Evolutionary conservation across 805 yeast genomes (phyloP).

Genomic region (Candida loeiensis): DNA sequence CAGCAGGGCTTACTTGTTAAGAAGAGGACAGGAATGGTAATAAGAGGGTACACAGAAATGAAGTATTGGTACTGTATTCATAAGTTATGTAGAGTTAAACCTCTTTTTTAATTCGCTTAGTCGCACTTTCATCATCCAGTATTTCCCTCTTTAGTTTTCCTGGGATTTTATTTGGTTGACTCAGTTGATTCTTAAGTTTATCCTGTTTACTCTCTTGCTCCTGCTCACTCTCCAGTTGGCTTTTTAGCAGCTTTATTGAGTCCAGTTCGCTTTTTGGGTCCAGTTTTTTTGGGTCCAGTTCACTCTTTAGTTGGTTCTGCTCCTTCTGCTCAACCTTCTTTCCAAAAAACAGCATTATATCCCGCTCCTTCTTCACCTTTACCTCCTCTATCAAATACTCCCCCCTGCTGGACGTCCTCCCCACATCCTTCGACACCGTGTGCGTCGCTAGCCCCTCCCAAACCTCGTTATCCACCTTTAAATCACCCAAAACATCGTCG

Average conservation of each 20-base stretch:
- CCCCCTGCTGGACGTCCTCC: slow-evolving; percentile 52
- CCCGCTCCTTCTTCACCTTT: slow-evolving; percentile 16
- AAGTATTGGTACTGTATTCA: too few relatives aligned
- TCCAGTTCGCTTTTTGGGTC: too few relatives aligned
- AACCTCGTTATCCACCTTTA: not conserved
- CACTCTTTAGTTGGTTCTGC: not conserved
- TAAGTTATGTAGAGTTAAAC: too few relatives aligned
- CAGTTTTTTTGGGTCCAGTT: too few relatives aligned
- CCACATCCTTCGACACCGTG: slow-evolving; percentile 60
- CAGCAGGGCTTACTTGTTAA: slow-evolving; percentile 37
- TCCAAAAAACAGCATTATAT: slow-evolving; percentile 27
- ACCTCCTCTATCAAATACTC: slow-evolving; percentile 33
- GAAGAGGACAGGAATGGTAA: not conserved
- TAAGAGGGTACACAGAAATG: too few relatives aligned
- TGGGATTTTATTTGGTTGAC: too few relatives aligned
- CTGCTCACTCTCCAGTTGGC: too few relatives aligned
- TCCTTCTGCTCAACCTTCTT: not conserved
- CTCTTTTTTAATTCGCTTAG: too few relatives aligned
- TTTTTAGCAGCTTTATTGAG: too few relatives aligned
- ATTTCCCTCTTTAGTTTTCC: slow-evolving; percentile 1
- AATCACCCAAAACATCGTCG: slow-evolving; percentile 36
- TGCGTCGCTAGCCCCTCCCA: slow-evolving; percentile 34
- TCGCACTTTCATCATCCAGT: slow-evolving; percentile 2
- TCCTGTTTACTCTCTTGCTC: too few relatives aligned
- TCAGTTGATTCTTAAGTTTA: too few relatives aligned